Evolutionary conservation across 1,284 basidiomycete species (phyloP).

Genomic region (Ustilago shanxiensis): DNA sequence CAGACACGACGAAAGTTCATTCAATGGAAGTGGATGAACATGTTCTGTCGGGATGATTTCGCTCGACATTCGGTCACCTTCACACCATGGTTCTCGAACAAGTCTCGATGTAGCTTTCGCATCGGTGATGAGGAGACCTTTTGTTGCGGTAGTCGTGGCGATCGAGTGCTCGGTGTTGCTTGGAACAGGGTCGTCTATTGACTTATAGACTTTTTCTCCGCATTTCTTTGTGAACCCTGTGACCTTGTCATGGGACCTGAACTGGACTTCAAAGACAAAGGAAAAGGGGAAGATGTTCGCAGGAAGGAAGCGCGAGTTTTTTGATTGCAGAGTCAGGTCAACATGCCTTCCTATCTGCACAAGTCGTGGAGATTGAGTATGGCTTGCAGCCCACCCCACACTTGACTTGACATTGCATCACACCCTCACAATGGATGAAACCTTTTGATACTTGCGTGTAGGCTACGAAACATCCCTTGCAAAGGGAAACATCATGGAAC

Average conservation of each 20-base stretch:
- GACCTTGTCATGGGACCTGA: background rate
- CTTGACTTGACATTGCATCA: background rate
- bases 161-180: background rate
- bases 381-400: conserved; percentile 2
- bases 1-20: background rate
- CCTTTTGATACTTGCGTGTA: background rate
- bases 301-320: background rate
- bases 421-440: background rate
- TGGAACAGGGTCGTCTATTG: background rate
- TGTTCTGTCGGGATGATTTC: too few relatives aligned
- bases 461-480: background rate
- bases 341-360: conserved; percentile 4
- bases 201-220: background rate
- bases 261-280: too few relatives aligned
- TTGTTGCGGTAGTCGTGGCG: background rate
- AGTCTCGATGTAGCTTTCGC: too few relatives aligned
- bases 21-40: background rate
- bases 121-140: background rate
- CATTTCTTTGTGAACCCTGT: background rate
- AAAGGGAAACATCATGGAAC: too few relatives aligned
- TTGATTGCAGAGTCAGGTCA: background rate
- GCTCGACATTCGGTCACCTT: too few relatives aligned
- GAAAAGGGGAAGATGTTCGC: background rate
- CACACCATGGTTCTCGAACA: too few relatives aligned
- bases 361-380: background rate